A percentile compares a stretch with the other conserved stretches of the same genome.
phyloP scores from a whole-genome alignment of 2,329 filamentous ascomycete genomes.

The Fusarium abutilonis region DNA sequence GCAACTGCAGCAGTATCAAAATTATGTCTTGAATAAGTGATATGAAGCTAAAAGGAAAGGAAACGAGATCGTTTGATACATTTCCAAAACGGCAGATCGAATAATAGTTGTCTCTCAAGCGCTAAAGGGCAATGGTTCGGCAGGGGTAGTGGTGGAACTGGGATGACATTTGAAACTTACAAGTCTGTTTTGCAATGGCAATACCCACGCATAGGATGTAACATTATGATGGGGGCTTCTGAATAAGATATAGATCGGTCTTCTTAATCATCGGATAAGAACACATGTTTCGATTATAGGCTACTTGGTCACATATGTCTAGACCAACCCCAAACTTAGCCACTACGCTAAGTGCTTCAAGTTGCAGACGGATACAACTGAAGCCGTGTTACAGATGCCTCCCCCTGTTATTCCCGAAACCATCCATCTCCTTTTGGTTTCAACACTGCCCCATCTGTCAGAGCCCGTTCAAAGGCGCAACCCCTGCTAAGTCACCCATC shows the following conservation, averaged over 20 bases:
- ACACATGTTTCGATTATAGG: not conserved
- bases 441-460: not conserved
- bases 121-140: not conserved
- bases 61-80: not conserved
- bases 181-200: too few relatives aligned
- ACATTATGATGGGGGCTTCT: not conserved
- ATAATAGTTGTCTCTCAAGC: not conserved
- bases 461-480: too few relatives aligned
- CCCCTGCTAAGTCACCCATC: not conserved
- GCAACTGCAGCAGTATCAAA: not conserved
- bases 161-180: not conserved
- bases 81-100: conserved; percentile 11
- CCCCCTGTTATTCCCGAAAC: not conserved
- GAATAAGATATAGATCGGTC: too few relatives aligned
- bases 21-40: not conserved
- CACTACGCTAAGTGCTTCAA: not conserved
- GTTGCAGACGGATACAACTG: not conserved
- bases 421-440: not conserved
- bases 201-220: not conserved
- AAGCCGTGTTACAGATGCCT: not conserved
- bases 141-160: not conserved
- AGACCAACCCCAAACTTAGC: not conserved
- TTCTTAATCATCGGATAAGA: too few relatives aligned
- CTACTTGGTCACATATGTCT: not conserved
- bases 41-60: not conserved